These are phyloP conservation scores for Sicyos baderoa DNA, from an alignment of 306 rosid species.

Conservation along the genomic window DNA sequence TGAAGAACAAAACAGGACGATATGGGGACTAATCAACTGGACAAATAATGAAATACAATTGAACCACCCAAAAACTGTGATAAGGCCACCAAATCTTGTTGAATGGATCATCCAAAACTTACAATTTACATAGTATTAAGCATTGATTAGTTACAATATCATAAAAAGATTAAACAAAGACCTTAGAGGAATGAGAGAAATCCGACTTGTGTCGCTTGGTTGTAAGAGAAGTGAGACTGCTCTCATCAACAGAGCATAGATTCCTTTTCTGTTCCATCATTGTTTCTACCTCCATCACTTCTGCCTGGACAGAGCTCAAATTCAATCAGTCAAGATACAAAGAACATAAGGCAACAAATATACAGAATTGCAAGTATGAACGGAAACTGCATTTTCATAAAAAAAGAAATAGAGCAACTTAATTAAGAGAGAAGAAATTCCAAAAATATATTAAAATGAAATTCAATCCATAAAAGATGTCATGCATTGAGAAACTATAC, in stretches of 20 bases:
- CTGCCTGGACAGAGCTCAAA: conserved; percentile 29
- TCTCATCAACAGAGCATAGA: conserved; percentile 74
- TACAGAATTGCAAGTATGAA: too few relatives aligned
- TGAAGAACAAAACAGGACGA: conserved; percentile 8
- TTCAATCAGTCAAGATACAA: conserved; percentile 4
- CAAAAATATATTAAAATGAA: neutral
- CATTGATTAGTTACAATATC: conserved; percentile 1
- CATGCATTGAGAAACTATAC: neutral
- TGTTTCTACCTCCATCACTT: conserved; percentile 57
- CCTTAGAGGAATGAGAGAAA: conserved; percentile 71
- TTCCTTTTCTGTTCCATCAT: conserved; percentile 80
- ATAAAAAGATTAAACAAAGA: conserved; percentile 23
- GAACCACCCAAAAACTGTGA: neutral
- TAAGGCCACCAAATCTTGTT: conserved; percentile 1
- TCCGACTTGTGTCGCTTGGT: conserved; percentile 80
- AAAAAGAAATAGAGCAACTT: too few relatives aligned
- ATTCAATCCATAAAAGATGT: neutral
- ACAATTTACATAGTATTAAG: neutral
- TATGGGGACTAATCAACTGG: neutral
- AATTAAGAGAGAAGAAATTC: neutral
- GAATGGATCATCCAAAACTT: neutral
- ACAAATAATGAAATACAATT: neutral
- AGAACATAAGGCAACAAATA: neutral
- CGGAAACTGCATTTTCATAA: too few relatives aligned
- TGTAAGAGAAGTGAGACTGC: conserved; percentile 51